These are phyloP conservation scores for Sugiyamaella smithiae DNA, from an alignment of 805 yeast genomes.

Conservation along the genomic window DNA sequence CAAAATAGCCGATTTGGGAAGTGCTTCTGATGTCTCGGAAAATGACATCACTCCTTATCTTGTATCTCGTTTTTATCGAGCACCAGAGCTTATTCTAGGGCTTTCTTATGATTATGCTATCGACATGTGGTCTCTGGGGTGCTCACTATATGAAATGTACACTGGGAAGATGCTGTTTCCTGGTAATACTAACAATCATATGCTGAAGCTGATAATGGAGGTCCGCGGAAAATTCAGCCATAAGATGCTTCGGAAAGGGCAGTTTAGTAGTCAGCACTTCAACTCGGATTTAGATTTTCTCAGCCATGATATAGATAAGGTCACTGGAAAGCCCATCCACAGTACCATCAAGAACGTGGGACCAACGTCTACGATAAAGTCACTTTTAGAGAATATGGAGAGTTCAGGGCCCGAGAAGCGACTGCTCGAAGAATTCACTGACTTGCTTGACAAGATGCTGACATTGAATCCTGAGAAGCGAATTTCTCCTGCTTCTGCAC, in stretches of 20 bases:
- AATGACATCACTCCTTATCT: conserved; percentile 33
- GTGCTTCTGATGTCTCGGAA: conserved; percentile 49
- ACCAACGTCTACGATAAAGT: conserved; percentile 15
- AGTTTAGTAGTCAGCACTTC: conserved; percentile 27
- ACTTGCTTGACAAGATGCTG: conserved; percentile 32
- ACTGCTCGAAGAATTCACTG: conserved; percentile 26
- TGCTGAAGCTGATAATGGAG: conserved; percentile 35
- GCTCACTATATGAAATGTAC: conserved; percentile 89
- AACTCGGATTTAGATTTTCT: conserved; percentile 29
- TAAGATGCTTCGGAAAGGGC: conserved; percentile 30
- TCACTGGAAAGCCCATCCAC: conserved; percentile 24
- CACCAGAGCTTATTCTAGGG: conserved; percentile 75
- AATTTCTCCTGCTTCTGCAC: conserved; percentile 63
- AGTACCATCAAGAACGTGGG: conserved; percentile 19
- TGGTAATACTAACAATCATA: conserved; percentile 83
- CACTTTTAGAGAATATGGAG: conserved; percentile 15
- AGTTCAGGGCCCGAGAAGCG: conserved; percentile 9
- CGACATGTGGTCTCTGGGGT: conserved; percentile 95
- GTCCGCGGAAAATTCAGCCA: conserved; percentile 32
- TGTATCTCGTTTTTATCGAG: conserved; percentile 67
- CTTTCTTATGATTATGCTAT: conserved; percentile 59
- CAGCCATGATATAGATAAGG: conserved; percentile 23
- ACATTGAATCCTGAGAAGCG: conserved; percentile 59
- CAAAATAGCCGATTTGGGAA: conserved; percentile 87
- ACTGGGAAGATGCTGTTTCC: conserved; percentile 89